Percentiles rank a stretch among this genome's conserved stretches.
phyloP scores from a whole-genome alignment of 2,329 filamentous ascomycete species.

The Atkinsonella hypoxylon region DNA sequence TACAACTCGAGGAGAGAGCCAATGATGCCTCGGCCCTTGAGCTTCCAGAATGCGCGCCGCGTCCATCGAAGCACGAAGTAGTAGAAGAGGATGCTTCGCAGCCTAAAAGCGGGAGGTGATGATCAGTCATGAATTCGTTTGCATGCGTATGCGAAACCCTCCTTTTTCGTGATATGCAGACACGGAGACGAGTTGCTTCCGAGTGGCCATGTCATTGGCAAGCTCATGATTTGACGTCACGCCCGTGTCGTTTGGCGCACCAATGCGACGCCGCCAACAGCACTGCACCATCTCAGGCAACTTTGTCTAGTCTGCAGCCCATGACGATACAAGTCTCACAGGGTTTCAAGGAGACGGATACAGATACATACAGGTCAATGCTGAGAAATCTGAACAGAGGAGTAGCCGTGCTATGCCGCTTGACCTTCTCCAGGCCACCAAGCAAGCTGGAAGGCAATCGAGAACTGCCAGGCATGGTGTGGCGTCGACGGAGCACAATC shows the following conservation, averaged over 20 bases:
- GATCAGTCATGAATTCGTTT: not conserved
- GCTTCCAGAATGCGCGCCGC: slow-evolving; percentile 67
- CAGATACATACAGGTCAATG: slow-evolving; percentile 49
- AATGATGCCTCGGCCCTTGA: slow-evolving; percentile 78
- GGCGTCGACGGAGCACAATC: slow-evolving; percentile 3
- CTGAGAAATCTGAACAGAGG: slow-evolving; percentile 49
- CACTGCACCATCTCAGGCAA: not conserved
- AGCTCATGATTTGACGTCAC: not conserved
- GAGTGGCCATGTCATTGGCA: not conserved
- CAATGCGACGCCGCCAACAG: not conserved
- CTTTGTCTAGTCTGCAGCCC: not conserved
- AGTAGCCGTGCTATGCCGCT: slow-evolving; percentile 42
- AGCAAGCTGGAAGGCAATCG: slow-evolving; percentile 60
- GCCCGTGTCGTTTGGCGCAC: not conserved
- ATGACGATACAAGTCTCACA: not conserved
- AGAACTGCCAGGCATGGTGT: slow-evolving; percentile 51
- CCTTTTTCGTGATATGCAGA: not conserved
- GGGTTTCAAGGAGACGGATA: not conserved
- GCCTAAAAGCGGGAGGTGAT: slow-evolving; percentile 21
- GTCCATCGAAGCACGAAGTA: slow-evolving; percentile 78
- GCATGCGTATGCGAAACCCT: not conserved
- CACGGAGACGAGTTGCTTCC: not conserved
- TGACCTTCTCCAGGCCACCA: slow-evolving; percentile 51
- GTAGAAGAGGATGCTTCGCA: slow-evolving; percentile 81
- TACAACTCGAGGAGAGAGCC: slow-evolving; percentile 70